These are phyloP conservation scores for Tuber calosporum DNA, from an alignment of 495 filamentous ascomycete genomes.

Conservation along the genomic window DNA sequence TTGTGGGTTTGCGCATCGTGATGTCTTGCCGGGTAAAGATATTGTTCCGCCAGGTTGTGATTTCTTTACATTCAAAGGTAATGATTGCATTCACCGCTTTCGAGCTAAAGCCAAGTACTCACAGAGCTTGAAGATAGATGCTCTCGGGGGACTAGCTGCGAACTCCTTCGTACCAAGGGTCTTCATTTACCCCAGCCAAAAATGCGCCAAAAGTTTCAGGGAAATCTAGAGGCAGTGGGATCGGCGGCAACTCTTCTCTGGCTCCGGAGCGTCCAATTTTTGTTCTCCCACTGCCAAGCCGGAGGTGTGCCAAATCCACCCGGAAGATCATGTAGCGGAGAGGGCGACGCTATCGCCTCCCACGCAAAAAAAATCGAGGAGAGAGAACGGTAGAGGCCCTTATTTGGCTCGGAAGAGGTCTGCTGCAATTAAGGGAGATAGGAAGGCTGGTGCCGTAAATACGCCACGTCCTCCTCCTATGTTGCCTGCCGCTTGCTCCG, in stretches of 20 bases:
- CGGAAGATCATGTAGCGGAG: background rate
- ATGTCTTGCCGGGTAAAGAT: background rate
- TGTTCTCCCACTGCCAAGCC: background rate
- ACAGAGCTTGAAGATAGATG: slow-evolving; percentile 15
- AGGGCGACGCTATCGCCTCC: background rate
- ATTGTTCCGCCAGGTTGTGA: slow-evolving; percentile 10
- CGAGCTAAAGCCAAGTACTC: background rate
- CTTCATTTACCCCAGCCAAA: background rate
- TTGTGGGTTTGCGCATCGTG: slow-evolving; percentile 21
- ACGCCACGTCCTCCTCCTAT: background rate
- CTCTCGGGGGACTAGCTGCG: slow-evolving; percentile 2
- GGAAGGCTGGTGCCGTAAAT: background rate
- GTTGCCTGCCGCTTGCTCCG: background rate
- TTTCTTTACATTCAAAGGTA: slow-evolving; percentile 22
- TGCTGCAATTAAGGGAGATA: background rate
- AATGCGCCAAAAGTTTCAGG: background rate
- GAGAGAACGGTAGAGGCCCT: background rate
- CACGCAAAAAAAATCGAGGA: background rate
- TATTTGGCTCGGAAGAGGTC: background rate
- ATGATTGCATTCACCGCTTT: background rate
- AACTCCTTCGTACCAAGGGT: slow-evolving; percentile 8
- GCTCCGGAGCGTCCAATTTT: background rate
- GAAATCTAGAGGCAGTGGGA: background rate
- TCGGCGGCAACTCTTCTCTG: background rate
- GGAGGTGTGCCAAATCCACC: background rate